A percentile compares a stretch with the other conserved stretches of the same genome.
Evolutionary conservation across 2,329 filamentous ascomycete species (phyloP).

Genomic region (Monosporascus cannonballus): DNA sequence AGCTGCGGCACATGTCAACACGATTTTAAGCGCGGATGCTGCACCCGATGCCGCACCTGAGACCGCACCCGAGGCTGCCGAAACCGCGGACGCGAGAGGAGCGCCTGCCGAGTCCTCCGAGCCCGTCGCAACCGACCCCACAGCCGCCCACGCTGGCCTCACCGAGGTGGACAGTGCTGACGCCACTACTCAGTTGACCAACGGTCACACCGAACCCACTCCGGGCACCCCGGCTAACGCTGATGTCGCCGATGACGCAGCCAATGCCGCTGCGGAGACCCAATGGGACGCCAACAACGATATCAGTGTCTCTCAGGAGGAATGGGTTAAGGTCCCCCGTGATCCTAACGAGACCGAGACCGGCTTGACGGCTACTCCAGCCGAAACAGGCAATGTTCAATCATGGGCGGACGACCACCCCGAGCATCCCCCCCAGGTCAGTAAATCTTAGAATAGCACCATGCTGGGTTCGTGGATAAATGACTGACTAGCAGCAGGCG

Average conservation of each 20-base stretch:
- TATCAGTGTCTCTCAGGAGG: slow-evolving; percentile 50
- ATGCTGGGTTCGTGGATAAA: neutral
- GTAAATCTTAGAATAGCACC: slow-evolving; percentile 10
- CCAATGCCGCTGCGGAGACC: slow-evolving; percentile 57
- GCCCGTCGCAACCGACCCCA: slow-evolving; percentile 53
- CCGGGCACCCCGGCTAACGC: slow-evolving; percentile 40
- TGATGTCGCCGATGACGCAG: slow-evolving; percentile 44
- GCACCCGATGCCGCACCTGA: slow-evolving; percentile 26
- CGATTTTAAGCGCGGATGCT: slow-evolving; percentile 25
- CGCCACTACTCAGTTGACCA: slow-evolving; percentile 31
- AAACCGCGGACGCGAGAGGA: slow-evolving; percentile 28
- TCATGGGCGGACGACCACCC: slow-evolving; percentile 82
- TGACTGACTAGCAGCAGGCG: slow-evolving; percentile 8
- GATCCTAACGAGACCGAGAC: slow-evolving; percentile 70
- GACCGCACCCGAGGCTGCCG: slow-evolving; percentile 24
- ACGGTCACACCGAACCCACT: slow-evolving; percentile 36
- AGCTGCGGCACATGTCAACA: slow-evolving; percentile 43
- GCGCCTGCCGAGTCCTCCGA: slow-evolving; percentile 23
- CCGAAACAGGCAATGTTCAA: slow-evolving; percentile 47
- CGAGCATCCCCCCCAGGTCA: slow-evolving; percentile 41
- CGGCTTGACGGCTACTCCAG: slow-evolving; percentile 55
- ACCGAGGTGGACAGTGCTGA: slow-evolving; percentile 57
- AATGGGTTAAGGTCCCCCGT: slow-evolving; percentile 71
- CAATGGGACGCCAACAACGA: slow-evolving; percentile 56
- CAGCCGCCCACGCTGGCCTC: slow-evolving; percentile 58